Base-by-base conservation (phyloP, 257 asterid genomes). In the Ajuga chamaepitys region DNA sequence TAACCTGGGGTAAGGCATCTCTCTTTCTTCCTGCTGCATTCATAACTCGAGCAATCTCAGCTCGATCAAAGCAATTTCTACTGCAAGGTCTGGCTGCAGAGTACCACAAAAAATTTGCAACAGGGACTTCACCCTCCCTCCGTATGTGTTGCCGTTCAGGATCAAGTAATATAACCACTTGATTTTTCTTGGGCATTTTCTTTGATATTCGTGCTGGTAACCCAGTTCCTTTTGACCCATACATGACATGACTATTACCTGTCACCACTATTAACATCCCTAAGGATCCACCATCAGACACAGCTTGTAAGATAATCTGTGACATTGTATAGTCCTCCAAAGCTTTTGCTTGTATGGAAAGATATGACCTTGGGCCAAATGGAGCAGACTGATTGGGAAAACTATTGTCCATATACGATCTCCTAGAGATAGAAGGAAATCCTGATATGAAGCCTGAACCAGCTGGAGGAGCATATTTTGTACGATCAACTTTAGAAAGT, bases 391-490 rank as follows among this genome's bases (percentile, higher is more conserved):
- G 89, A 70, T 65, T 82, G 41, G 88, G 72, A 58, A 75, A 75
- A 71, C 70, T 83, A 40, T 75, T 62, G 52, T 84, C 96, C 41
- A 78, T 40, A 16, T 84, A 74, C 13, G 91, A 80, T 78, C 92
- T 85, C 62, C 85, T 81, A 28, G 97, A 77, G 67, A 84, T 62
- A n/a, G 99, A 81, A 59, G 87, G 78, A 77, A 89, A 89, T 40
- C 96, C 97, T 28, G 97, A 89, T 77, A 93, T 84, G 82, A 89
- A 93, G 66, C 98, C 98, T 16, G 98, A 86, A 53, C 99, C 99
- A 65, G 97, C 95, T 61, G 99, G 96, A 57, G 97, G 99, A 69
- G 91, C 81, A 54, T 82, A 93, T 68, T 79, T 87, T 66, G 72
- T 78, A 69, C 87, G 86, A 59, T 93, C 95, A 64, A 74, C 62